These are phyloP conservation scores for Pseudisothecium myosuroides DNA, from an alignment of 225 moss, liverwort and hornwort genomes.

Conservation along the genomic window DNA sequence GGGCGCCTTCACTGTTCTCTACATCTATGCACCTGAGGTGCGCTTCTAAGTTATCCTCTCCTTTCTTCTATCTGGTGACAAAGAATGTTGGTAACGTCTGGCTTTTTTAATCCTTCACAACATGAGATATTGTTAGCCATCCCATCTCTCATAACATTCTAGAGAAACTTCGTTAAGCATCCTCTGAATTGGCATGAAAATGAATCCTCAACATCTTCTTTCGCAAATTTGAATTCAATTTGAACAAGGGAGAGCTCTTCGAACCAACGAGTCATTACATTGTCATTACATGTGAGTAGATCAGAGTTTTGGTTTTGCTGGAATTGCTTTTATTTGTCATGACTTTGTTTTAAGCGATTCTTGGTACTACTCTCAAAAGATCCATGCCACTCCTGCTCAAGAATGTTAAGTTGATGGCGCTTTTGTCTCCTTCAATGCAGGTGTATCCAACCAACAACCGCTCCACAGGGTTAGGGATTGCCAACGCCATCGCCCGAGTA, in stretches of 20 bases:
- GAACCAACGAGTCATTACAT: neutral
- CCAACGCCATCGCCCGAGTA: slow-evolving; percentile 57
- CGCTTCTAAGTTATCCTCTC: neutral
- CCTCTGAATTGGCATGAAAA: neutral
- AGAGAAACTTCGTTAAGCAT: neutral
- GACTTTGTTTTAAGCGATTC: neutral
- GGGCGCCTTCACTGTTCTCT: slow-evolving; percentile 86
- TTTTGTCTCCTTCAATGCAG: slow-evolving; percentile 1
- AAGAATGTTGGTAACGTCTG: neutral
- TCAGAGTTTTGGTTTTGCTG: neutral
- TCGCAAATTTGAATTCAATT: neutral
- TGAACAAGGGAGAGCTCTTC: neutral
- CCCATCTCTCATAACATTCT: neutral
- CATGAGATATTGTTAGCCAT: neutral
- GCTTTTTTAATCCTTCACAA: neutral
- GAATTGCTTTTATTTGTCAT: neutral
- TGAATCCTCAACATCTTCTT: neutral
- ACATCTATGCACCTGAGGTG: slow-evolving; percentile 90
- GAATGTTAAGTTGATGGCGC: neutral
- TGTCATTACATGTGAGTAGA: neutral
- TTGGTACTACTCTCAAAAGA: neutral
- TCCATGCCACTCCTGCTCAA: neutral
- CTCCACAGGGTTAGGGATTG: slow-evolving; percentile 70
- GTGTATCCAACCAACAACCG: slow-evolving; percentile 73
- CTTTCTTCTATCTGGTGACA: neutral